These are phyloP conservation scores for Staphylotrichum tortipilum DNA, from an alignment of 495 filamentous ascomycete species.

Conservation along the genomic window DNA sequence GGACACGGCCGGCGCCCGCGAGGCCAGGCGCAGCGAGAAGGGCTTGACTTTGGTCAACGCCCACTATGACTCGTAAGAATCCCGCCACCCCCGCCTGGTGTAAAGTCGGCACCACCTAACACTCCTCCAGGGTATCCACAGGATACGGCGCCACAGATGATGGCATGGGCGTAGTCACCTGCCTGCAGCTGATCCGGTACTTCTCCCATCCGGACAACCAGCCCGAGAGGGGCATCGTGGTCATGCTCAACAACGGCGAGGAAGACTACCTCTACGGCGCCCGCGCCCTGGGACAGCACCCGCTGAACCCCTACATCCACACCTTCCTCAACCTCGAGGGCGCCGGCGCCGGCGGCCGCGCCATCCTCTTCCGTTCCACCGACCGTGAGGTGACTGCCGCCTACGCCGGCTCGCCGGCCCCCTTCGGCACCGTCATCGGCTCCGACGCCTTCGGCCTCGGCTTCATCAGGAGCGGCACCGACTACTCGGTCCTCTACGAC, in stretches of 20 bases:
- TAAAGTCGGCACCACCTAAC: neutral
- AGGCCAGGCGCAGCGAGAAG: slow-evolving; percentile 44
- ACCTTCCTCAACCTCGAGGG: slow-evolving; percentile 93
- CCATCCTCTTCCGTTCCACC: slow-evolving; percentile 75
- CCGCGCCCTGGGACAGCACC: slow-evolving; percentile 73
- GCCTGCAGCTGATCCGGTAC: slow-evolving; percentile 80
- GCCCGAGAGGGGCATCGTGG: slow-evolving; percentile 71
- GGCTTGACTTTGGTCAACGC: slow-evolving; percentile 87
- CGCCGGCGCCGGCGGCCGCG: slow-evolving; percentile 85
- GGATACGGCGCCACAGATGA: slow-evolving; percentile 89
- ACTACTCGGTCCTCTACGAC: slow-evolving; percentile 80
- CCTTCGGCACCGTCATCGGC: slow-evolving; percentile 74
- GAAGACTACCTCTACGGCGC: slow-evolving; percentile 91
- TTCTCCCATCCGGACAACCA: slow-evolving; percentile 71
- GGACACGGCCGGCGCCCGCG: slow-evolving; percentile 34
- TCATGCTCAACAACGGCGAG: slow-evolving; percentile 90
- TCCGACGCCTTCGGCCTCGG: slow-evolving; percentile 76
- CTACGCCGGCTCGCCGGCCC: slow-evolving; percentile 61
- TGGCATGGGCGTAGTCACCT: slow-evolving; percentile 77
- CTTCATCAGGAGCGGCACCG: slow-evolving; percentile 73
- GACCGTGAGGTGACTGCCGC: slow-evolving; percentile 78
- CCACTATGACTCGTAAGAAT: slow-evolving; percentile 72
- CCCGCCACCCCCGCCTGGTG: too few relatives aligned
- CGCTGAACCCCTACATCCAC: slow-evolving; percentile 64
- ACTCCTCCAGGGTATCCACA: slow-evolving; percentile 61